phyloP scores from a whole-genome alignment of 805 yeast genomes.

The Lachancea lanzarotensis region DNA sequence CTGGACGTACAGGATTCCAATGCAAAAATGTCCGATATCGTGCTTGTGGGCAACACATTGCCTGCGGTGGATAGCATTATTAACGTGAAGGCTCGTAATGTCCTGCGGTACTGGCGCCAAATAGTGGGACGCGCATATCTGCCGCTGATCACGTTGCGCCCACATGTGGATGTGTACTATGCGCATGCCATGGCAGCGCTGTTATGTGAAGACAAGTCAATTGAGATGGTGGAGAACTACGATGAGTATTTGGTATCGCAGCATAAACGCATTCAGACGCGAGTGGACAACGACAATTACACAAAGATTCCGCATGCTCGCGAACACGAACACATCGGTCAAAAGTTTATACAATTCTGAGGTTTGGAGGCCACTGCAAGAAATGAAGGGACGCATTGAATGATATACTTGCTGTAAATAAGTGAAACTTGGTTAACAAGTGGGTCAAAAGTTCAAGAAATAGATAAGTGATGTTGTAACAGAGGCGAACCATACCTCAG shows the following conservation, averaged over 20 bases:
- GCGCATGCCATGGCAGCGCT: slow-evolving; percentile 40
- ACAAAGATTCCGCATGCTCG: slow-evolving; percentile 20
- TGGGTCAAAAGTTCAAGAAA: too few species aligned
- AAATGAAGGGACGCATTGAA: too few species aligned
- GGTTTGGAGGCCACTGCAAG: too few species aligned
- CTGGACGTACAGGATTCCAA: slow-evolving; percentile 50
- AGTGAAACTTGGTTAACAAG: too few species aligned
- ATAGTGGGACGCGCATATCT: slow-evolving; percentile 17
- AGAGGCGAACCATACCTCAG: too few species aligned
- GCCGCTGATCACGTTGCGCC: slow-evolving; percentile 28
- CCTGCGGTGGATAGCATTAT: slow-evolving; percentile 68
- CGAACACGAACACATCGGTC: slow-evolving; percentile 27
- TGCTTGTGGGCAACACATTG: slow-evolving; percentile 40
- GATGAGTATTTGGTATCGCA: slow-evolving; percentile 60
- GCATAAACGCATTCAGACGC: slow-evolving; percentile 56
- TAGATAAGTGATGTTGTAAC: too few species aligned
- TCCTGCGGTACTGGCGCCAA: slow-evolving; percentile 45
- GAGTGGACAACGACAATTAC: slow-evolving; percentile 41
- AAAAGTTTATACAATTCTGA: slow-evolving; percentile 31
- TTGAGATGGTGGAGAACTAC: slow-evolving; percentile 49
- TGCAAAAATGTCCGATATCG: slow-evolving; percentile 19
- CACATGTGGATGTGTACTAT: slow-evolving; percentile 29
- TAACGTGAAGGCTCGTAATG: slow-evolving; percentile 57
- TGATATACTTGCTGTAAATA: too few species aligned
- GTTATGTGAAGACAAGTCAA: slow-evolving; percentile 67